Base-by-base conservation (phyloP, 208 protist genomes). In the Tetramitus jugosus region DNA sequence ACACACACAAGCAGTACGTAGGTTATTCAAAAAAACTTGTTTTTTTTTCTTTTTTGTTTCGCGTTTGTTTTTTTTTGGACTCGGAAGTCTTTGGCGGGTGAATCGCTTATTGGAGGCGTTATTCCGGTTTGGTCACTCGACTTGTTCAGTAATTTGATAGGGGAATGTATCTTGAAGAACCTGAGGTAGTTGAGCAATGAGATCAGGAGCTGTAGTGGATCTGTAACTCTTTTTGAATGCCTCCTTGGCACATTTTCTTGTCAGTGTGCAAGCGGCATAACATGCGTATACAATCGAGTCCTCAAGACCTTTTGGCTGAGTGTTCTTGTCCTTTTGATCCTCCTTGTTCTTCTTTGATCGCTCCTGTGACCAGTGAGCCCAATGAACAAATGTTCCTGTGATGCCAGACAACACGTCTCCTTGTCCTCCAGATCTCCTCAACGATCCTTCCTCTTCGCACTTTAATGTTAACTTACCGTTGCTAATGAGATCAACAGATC, bases 341-440 rank as follows among this genome's bases (percentile, higher is more conserved):
- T n/a, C n/a, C n/a, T 53, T 17, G 7, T 17, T 53, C 46, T 17
- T 53, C 46, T 23, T 53, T 17, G 17, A 53, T 23, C 7, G n/a
- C n/a, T 3, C 4, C 29, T 29, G 3, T 26, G 17, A 14, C 72
- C 35, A 65, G 8, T 46, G 26, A 26, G 39, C 26, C 80, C 80
- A 82, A 68, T 64, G 37, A 43, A 53, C 10, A 37, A 82, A 61
- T 1, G 77, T 46, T 23, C 35, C 75, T 2, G 82, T 2, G 2
- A 29, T 20, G 26, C 80, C 80, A 39, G 78, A 14, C 13, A 82
- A 42, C 0, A 82, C 29, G 45, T 82, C 80, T 10, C 80, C 80
- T 64, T 82, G 76, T 33, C 80, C 80, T 2, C 80, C 80, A 69
- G 46, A 69, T 33, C 80, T 64, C 45, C 65, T 62, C 13, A 7